These are phyloP conservation scores for Isatis lusitanica DNA, from an alignment of 441 rosid genomes.

Conservation along the genomic window DNA sequence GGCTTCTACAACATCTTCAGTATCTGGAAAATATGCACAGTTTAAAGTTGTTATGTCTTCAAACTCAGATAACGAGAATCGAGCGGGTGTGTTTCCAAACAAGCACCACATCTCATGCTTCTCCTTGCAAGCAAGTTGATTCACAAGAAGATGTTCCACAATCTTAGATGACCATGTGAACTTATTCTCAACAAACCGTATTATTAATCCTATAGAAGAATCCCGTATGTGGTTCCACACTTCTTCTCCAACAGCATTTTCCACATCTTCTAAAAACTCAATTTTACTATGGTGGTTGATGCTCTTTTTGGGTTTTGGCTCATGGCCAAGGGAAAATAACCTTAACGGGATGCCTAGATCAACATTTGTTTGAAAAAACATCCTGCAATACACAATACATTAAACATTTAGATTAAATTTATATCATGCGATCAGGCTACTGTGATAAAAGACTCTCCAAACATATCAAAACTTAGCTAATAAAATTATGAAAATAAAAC, in stretches of 20 bases:
- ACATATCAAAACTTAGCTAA: too few species aligned
- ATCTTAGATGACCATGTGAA: constrained; percentile 10
- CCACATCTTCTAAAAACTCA: background rate
- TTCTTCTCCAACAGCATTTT: background rate
- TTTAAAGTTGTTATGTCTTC: background rate
- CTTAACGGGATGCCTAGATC: background rate
- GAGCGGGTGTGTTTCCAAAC: background rate
- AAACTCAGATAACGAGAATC: background rate
- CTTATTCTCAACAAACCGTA: background rate
- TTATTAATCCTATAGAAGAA: background rate
- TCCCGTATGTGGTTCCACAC: background rate
- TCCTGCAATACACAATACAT: background rate
- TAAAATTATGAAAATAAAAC: too few species aligned
- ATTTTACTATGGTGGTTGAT: background rate
- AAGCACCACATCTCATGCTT: background rate
- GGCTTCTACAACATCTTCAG: background rate
- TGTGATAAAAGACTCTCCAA: too few species aligned
- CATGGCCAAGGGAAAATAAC: background rate
- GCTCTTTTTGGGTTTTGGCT: background rate
- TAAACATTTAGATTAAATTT: background rate
- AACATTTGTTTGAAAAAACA: background rate
- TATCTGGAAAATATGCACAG: background rate
- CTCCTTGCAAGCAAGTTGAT: background rate
- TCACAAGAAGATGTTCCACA: background rate
- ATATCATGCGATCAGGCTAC: too few species aligned